Percentiles rank a stretch among this genome's conserved stretches.
phyloP scores from a whole-genome alignment of 352 stramenopile genomes.

The Pythium guiyangense region DNA sequence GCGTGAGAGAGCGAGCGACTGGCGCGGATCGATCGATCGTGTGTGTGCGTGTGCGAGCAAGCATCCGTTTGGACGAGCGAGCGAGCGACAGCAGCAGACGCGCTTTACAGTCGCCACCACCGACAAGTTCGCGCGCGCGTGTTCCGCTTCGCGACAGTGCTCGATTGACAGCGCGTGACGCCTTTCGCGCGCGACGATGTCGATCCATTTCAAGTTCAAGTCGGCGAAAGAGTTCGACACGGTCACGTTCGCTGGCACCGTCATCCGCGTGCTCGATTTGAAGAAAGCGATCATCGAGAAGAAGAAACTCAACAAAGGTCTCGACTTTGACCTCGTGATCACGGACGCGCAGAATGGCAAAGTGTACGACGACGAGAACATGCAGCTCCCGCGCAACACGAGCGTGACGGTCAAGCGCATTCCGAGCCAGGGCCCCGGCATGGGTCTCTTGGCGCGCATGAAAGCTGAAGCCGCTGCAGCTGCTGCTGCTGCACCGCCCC shows the following conservation, averaged over 20 bases:
- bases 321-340: constrained; percentile 91
- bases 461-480: constrained; percentile 71
- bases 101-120: too few relatives aligned
- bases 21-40: too few relatives aligned
- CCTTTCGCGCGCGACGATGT: too few relatives aligned
- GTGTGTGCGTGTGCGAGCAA: too few relatives aligned
- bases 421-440: constrained; percentile 72
- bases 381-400: constrained; percentile 86
- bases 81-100: too few relatives aligned
- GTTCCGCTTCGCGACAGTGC: too few relatives aligned
- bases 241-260: constrained; percentile 77
- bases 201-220: constrained; percentile 92
- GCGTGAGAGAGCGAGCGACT: too few relatives aligned
- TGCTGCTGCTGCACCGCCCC: constrained; percentile 38
- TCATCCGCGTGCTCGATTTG: constrained; percentile 87
- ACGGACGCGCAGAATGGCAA: constrained; percentile 91
- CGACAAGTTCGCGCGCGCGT: too few relatives aligned
- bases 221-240: constrained; percentile 88
- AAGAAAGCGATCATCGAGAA: constrained; percentile 93
- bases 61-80: too few relatives aligned
- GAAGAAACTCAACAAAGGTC: constrained; percentile 89
- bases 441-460: constrained; percentile 76
- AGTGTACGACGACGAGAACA: constrained; percentile 90
- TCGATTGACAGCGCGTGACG: too few relatives aligned
- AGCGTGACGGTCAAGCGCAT: constrained; percentile 91